phyloP scores from a whole-genome alignment of 495 filamentous ascomycete genomes.

The Daldinia caldariorum region DNA sequence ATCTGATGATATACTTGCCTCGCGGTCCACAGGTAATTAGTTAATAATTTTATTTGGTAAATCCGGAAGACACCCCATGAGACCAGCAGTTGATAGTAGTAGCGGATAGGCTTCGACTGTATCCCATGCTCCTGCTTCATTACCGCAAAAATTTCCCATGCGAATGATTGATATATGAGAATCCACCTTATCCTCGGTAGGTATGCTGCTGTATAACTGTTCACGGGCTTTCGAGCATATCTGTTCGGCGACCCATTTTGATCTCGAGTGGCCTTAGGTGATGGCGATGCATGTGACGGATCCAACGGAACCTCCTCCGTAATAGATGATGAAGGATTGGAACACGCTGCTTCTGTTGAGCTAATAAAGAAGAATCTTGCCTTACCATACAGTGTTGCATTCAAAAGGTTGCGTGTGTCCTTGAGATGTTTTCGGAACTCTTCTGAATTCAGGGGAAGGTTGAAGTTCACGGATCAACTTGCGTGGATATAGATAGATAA shows the following conservation, averaged over 20 bases:
- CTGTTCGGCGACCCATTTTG: conserved; percentile 66
- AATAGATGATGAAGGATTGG: conserved; percentile 47
- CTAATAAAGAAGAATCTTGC: conserved; percentile 63
- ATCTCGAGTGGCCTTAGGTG: conserved; percentile 66
- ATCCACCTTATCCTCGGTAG: conserved; percentile 30
- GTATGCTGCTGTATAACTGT: not conserved
- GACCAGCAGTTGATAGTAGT: conserved; percentile 62
- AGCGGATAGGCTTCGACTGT: conserved; percentile 64
- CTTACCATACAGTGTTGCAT: conserved; percentile 58
- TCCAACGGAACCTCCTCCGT: conserved; percentile 60
- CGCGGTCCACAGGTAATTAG: conserved; percentile 69
- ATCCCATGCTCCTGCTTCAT: conserved; percentile 65
- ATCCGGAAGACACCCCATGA: conserved; percentile 62
- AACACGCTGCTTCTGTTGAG: conserved; percentile 58
- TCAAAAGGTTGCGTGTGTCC: conserved; percentile 62
- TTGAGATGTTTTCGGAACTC: conserved; percentile 63
- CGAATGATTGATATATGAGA: conserved; percentile 61
- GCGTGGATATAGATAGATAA: conserved; percentile 66
- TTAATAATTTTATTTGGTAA: conserved; percentile 54
- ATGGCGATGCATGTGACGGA: conserved; percentile 60
- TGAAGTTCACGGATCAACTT: conserved; percentile 78
- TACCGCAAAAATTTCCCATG: conserved; percentile 69
- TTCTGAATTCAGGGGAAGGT: conserved; percentile 57
- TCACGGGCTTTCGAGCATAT: conserved; percentile 55
- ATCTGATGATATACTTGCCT: conserved; percentile 60